Evolutionary conservation across 2,329 filamentous ascomycete genomes (phyloP).

Genomic region (Coccinonectria pachysandricola): DNA sequence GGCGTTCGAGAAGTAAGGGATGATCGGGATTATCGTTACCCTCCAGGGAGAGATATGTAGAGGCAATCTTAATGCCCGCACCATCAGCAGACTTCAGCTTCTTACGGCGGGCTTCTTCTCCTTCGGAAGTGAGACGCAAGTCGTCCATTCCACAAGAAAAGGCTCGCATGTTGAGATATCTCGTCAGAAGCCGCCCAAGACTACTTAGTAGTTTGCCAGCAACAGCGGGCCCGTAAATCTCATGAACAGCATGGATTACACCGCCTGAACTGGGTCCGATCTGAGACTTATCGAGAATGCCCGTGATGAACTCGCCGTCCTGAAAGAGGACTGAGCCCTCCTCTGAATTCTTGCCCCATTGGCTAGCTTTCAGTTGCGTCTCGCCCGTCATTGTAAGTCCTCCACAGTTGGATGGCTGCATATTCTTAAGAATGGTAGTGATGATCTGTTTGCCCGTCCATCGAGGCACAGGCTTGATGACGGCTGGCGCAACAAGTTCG

Average conservation of each 20-base stretch:
- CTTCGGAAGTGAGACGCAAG: conserved; percentile 69
- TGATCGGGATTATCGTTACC: conserved; percentile 54
- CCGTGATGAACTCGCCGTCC: conserved; percentile 77
- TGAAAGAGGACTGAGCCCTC: conserved; percentile 75
- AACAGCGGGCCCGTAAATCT: conserved; percentile 78
- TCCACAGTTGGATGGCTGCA: conserved; percentile 65
- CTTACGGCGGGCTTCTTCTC: conserved; percentile 60
- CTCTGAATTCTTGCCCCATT: conserved; percentile 69
- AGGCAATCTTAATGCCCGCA: conserved; percentile 69
- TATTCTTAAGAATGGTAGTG: conserved; percentile 85
- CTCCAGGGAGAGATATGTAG: conserved; percentile 79
- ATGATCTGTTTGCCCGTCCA: conserved; percentile 98
- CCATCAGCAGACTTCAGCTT: conserved; percentile 56
- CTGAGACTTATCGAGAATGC: conserved; percentile 92
- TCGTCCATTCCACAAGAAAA: conserved; percentile 98
- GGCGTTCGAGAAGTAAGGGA: conserved; percentile 60
- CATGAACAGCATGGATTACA: conserved; percentile 84
- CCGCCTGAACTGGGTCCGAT: conserved; percentile 81
- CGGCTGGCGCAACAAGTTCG: conserved; percentile 66
- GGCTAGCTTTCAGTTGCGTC: conserved; percentile 64
- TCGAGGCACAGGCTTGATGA: conserved; percentile 67
- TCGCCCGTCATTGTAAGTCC: conserved; percentile 72
- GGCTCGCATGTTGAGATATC: conserved; percentile 83
- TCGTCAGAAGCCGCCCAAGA: conserved; percentile 78
- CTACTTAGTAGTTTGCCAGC: conserved; percentile 85